Conservation (phyloP, 192 early-diverging fungal species). For the Thamnidium elegans region DNA sequence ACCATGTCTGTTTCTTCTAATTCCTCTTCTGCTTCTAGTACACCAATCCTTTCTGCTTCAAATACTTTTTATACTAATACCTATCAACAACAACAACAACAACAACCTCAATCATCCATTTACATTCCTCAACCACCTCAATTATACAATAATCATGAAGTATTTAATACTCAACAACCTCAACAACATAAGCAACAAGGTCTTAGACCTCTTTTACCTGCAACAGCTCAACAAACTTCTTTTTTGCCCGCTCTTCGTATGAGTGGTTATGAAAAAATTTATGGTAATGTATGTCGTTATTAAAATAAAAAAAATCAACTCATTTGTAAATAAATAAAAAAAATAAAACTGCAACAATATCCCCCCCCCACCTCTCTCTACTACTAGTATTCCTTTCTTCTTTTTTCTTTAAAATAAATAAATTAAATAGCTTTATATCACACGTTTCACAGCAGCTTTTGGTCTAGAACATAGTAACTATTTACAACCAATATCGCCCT, state of each 20-base stretch:
- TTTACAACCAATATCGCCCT: too few relatives aligned
- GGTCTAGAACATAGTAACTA: too few relatives aligned
- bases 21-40: background rate
- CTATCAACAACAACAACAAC: conserved; percentile 11
- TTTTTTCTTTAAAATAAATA: too few relatives aligned
- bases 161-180: conserved; percentile 2
- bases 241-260: conserved; percentile 17
- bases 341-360: too few relatives aligned
- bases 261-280: conserved; percentile 24
- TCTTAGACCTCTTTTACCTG: conserved; percentile 14
- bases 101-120: conserved; percentile 3
- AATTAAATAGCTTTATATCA: too few relatives aligned
- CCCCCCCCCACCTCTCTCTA: too few relatives aligned
- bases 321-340: too few relatives aligned
- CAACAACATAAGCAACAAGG: background rate
- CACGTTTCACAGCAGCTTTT: too few relatives aligned
- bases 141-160: conserved; percentile 11
- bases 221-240: background rate
- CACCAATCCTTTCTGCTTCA: background rate
- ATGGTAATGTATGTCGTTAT: conserved; percentile 28
- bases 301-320: background rate
- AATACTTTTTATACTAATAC: background rate
- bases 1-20: conserved; percentile 4
- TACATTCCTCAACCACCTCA: conserved; percentile 15
- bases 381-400: too few relatives aligned